These are phyloP conservation scores for Globisporangium ultimum DNA, from an alignment of 352 stramenopile species.

Conservation along the genomic window DNA sequence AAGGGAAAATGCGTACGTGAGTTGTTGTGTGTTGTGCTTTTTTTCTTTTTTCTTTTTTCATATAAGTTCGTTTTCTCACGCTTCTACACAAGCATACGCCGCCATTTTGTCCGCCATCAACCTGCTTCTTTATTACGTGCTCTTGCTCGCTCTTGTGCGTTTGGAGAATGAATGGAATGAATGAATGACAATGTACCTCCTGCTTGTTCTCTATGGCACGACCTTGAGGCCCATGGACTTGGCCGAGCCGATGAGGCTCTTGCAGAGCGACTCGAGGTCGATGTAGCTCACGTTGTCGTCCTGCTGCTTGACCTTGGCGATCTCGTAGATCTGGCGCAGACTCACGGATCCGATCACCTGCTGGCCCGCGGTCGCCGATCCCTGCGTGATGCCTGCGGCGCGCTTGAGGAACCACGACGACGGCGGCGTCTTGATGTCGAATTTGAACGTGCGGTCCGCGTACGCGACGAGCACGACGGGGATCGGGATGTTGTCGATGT, in stretches of 20 bases:
- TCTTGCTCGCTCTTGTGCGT: not conserved
- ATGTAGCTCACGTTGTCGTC: constrained; percentile 94
- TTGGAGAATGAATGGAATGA: no score
- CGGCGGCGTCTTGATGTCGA: constrained; percentile 94
- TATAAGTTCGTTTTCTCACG: not conserved
- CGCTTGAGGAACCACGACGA: constrained; percentile 94
- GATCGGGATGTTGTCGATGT: constrained; percentile 91
- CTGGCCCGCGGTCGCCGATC: constrained; percentile 73
- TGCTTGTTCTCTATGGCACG: constrained; percentile 32
- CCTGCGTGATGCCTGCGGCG: constrained; percentile 82
- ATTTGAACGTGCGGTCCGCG: constrained; percentile 95
- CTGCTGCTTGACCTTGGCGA: constrained; percentile 96
- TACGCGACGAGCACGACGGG: constrained; percentile 93
- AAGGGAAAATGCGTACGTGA: not conserved
- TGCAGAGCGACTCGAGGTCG: constrained; percentile 89
- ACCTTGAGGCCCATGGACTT: constrained; percentile 92
- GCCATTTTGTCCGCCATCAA: no score
- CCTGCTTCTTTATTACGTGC: not conserved
- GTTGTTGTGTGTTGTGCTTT: no score
- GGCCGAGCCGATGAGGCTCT: constrained; percentile 91
- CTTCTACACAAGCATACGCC: no score
- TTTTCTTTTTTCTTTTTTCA: not conserved
- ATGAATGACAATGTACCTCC: no score
- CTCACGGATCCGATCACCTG: constrained; percentile 82
- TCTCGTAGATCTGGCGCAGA: constrained; percentile 97